Percentiles rank a stretch among this genome's conserved stretches.
phyloP scores from a whole-genome alignment of 2,329 filamentous ascomycete genomes.

The Fusarium nanum region DNA sequence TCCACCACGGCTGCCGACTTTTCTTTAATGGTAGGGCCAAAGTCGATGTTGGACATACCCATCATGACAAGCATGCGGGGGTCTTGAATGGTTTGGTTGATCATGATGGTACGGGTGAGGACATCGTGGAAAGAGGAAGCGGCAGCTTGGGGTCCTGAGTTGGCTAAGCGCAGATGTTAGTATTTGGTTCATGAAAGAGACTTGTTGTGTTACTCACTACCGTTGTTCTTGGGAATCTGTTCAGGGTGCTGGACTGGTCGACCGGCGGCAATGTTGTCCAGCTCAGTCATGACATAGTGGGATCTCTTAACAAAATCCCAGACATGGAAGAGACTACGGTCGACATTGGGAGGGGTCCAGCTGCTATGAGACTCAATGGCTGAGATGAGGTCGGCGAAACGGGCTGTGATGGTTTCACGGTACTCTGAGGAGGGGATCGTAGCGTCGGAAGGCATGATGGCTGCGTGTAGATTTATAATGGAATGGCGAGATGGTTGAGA shows the following conservation, averaged over 20 bases:
- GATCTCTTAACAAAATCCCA: constrained; percentile 58
- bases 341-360: constrained; percentile 44
- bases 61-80: constrained; percentile 49
- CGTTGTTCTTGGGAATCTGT: constrained; percentile 50
- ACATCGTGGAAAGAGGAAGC: constrained; percentile 49
- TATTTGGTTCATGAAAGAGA: not conserved
- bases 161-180: constrained; percentile 22
- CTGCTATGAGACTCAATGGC: constrained; percentile 48
- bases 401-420: constrained; percentile 44
- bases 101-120: constrained; percentile 46
- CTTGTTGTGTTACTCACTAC: constrained; percentile 39
- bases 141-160: constrained; percentile 39
- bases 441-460: constrained; percentile 31
- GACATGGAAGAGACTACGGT: constrained; percentile 52
- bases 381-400: constrained; percentile 45
- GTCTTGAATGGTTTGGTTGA: constrained; percentile 50
- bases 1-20: constrained; percentile 46
- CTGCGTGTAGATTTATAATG: not conserved
- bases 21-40: constrained; percentile 45
- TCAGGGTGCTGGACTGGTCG: constrained; percentile 50
- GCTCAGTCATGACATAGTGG: constrained; percentile 56
- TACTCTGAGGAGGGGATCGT: constrained; percentile 38
- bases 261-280: constrained; percentile 54
- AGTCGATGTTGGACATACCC: constrained; percentile 48
- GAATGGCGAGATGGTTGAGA: not conserved